phyloP scores from a whole-genome alignment of 179 eudicot genomes.

The Patellifolia procumbens region DNA sequence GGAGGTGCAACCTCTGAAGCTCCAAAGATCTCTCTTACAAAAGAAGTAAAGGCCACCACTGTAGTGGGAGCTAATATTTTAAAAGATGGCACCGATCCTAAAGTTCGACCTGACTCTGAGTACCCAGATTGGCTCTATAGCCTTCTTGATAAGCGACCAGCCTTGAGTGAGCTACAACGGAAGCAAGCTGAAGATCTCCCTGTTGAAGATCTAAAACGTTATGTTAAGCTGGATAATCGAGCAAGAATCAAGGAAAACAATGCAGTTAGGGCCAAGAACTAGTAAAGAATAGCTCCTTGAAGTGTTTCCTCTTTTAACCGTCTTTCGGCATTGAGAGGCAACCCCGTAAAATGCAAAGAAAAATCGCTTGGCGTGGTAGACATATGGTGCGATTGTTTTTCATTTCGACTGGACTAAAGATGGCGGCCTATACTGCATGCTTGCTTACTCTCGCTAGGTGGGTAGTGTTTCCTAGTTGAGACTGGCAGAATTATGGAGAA shows the following conservation, averaged over 20 bases:
- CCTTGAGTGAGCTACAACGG: conserved; percentile 78
- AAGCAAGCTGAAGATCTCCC: conserved; percentile 62
- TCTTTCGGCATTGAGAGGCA: not conserved
- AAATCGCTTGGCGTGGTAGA: not conserved
- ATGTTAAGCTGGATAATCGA: conserved; percentile 89
- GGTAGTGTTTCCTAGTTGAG: not conserved
- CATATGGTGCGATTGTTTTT: not conserved
- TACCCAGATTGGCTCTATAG: conserved; percentile 87
- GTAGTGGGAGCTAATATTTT: conserved; percentile 77
- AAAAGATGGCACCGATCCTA: conserved; percentile 81
- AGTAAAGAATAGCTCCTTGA: conserved; percentile 15
- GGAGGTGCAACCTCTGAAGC: conserved; percentile 69
- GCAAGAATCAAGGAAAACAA: conserved; percentile 86
- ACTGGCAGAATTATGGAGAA: not conserved
- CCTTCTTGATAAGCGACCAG: conserved; percentile 64
- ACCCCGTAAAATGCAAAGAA: not conserved
- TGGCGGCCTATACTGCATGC: not conserved
- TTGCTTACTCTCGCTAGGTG: not conserved
- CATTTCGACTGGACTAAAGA: not conserved
- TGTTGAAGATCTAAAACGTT: conserved; percentile 76
- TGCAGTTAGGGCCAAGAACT: conserved; percentile 65
- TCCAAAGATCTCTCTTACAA: conserved; percentile 62
- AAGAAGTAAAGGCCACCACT: conserved; percentile 78
- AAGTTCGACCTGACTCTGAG: conserved; percentile 66
- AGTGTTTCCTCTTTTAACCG: not conserved